Evolutionary conservation across 106 monocot species (phyloP), one percentile per base, ranked within the genome.

Genomic region (Allium cepa): DNA sequence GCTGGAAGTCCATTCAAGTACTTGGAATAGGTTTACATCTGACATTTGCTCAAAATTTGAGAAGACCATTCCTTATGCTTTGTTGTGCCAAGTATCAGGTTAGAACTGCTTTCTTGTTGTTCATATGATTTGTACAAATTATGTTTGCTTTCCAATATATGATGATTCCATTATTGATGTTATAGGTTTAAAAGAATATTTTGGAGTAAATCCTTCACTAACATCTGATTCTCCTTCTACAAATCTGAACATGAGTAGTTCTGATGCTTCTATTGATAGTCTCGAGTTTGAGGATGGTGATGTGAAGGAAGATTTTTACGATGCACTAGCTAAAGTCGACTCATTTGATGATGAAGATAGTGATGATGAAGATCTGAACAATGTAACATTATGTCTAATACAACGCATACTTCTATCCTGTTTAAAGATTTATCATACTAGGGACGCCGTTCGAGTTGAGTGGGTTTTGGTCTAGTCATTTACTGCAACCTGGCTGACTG

Each of bases 1-100:
- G 70, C 28, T 97, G 69, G 96, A 97, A 74, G 58, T 97, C 48
- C 73, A 73, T 53, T 73, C 73, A 47, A 79, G 69, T 63, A 64
- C 78, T 62, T 97, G 96, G 96, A 81, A 79, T 61, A 86, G 74
- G 70, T 82, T 88, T 89, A 97, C 76, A 82, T 73, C 64, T 68
- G 77, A 48, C 36, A 56, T 66, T 15, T 52, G 16, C 53, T 71
- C 73, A 51, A 67, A 84, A 63, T 97, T 92, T 77, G 92, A 87
- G 64, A 88, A 65, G 78, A 88, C 74, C 47, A 65, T 97, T 6
- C 70, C 81, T 73, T 92, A 71, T 87, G 82, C 86, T 72, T 76
- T 97, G 49, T 69, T 97, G 15, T 82, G 84, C 71, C 96, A 97
- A 92, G 89, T 97, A 59, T 82, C 88, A 88, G 92, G 96, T 97